A percentile compares a stretch with the other conserved stretches of the same genome.
phyloP scores from a whole-genome alignment of 306 rosid genomes.

The Trifolium pratense region DNA sequence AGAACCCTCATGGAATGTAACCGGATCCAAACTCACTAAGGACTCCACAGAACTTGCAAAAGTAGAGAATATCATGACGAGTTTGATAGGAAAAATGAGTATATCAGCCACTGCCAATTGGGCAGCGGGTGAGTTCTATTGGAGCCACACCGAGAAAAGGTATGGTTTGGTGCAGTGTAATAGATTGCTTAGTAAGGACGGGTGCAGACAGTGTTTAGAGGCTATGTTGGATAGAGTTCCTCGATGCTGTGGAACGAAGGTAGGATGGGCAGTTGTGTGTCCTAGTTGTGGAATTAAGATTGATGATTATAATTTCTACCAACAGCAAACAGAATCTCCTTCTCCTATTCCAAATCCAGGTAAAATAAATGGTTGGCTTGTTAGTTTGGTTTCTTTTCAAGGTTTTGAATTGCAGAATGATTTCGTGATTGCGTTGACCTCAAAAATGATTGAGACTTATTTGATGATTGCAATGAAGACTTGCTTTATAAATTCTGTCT shows the following conservation, averaged over 20 bases:
- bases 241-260: conserved; percentile 28
- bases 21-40: background rate
- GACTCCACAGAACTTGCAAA: conserved; percentile 6
- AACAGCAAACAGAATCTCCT: background rate
- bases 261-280: background rate
- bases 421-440: too few relatives aligned
- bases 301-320: conserved; percentile 30
- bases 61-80: background rate
- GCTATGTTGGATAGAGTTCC: too few relatives aligned
- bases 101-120: background rate
- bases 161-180: too few relatives aligned
- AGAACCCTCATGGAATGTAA: background rate
- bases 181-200: too few relatives aligned
- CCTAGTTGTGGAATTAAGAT: conserved; percentile 38
- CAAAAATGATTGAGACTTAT: too few relatives aligned
- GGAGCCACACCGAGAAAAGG: conserved; percentile 12
- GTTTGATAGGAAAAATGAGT: conserved; percentile 29
- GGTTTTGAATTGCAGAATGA: background rate
- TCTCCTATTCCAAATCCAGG: conserved; percentile 30
- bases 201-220: too few relatives aligned
- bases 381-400: background rate
- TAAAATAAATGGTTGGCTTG: background rate
- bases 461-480: too few relatives aligned
- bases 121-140: conserved; percentile 8
- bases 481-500: too few relatives aligned